Base-by-base conservation (phyloP, 1,284 basidiomycete species). In the Vanrija pseudolonga region DNA sequence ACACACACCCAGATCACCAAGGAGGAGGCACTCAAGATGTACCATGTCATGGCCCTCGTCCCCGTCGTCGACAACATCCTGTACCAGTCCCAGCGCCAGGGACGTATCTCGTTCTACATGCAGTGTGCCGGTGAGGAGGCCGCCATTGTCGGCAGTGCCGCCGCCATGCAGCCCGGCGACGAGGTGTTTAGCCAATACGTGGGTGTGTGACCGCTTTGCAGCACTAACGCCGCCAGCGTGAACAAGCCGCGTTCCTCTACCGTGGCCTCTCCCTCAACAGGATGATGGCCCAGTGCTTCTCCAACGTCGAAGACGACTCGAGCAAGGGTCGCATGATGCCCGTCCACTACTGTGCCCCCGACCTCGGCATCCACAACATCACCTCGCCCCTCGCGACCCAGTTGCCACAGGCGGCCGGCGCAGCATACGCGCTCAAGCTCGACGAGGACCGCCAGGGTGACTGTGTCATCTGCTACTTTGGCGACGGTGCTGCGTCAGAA, bases 341-440 rank as follows among this genome's bases (percentile, higher is more conserved):
- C 9, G 85, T 90, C 50, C 93, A 97, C 70, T 92, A 93, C 73
- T 89, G 90, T 8, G 91, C 90, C 5, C 81, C 83, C 2, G 78
- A 85, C 54, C 83, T 88, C 60, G 91, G 95, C 71, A 95, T 95
- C 72, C 90, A 94, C 74, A 91, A 89, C 26, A 94, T 97, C 60
- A 95, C 92, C 4, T 92, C 89, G 11, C 89, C 93, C 0, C 80
- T 97, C n/a, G 90, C 88, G 2, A 97, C 93, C 0, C 93, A 97
- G 76, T 92, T 97, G 60, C 94, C 93, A 0, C 92, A 96, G 76
- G 94, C 92, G 7, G 92, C 93, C 0, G 94, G 94, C 6, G 90
- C 95, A 5, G 93, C 84, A 0, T 96, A 89, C 70, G 90, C 92
- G 1, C 80, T 97, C 51, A 89, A 88, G 69, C 83, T 90, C 4